Conservation (phyloP, 1,284 basidiomycete genomes). For the Ceratobasidium sp. region DNA sequence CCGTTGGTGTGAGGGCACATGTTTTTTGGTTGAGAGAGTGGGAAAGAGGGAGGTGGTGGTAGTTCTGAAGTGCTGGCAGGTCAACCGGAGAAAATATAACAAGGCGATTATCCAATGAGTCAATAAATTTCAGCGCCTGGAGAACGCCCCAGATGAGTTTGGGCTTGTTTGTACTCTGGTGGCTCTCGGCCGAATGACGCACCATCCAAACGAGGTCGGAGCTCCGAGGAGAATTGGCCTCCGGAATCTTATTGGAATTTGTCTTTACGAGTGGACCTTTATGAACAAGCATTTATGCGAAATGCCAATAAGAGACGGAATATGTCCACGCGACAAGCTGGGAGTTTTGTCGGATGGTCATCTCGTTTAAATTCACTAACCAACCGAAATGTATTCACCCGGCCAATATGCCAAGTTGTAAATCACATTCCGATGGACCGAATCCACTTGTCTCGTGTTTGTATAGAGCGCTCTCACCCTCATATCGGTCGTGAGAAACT, state of each 20-base stretch:
- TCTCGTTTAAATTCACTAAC: not conserved
- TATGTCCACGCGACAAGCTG: no score
- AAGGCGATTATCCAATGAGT: conserved; percentile 21
- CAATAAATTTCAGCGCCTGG: conserved; percentile 35
- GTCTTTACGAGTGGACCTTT: no score
- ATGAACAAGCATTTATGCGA: no score
- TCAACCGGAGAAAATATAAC: conserved; percentile 33
- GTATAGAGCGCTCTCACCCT: not conserved
- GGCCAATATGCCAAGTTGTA: not conserved
- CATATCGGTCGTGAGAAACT: not conserved
- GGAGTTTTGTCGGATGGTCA: no score
- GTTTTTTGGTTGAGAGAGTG: conserved; percentile 46
- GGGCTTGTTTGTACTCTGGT: conserved; percentile 9
- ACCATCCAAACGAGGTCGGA: not conserved
- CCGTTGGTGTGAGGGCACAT: conserved; percentile 75
- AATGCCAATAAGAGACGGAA: no score
- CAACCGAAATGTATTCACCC: not conserved
- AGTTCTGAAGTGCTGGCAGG: conserved; percentile 30
- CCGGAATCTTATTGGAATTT: not conserved
- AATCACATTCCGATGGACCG: not conserved
- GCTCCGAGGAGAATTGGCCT: not conserved
- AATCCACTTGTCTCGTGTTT: not conserved
- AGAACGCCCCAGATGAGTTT: conserved; percentile 29
- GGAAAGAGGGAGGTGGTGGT: conserved; percentile 38
- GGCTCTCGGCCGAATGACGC: conserved; percentile 34